Evolutionary conservation across 2,329 filamentous ascomycete species (phyloP).

Genomic region (Scytalidium lignicola): DNA sequence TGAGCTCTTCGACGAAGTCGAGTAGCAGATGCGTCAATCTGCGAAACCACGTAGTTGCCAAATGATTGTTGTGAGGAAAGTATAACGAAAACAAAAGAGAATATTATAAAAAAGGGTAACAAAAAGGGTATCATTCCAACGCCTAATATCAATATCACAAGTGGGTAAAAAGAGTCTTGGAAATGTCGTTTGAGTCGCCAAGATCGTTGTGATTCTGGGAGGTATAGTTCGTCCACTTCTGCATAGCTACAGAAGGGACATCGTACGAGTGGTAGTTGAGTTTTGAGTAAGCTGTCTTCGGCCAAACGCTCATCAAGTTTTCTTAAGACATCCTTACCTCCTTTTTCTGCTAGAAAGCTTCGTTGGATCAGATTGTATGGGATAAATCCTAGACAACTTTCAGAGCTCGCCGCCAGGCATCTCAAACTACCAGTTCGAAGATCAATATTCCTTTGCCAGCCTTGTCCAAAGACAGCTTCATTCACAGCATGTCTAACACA

Average conservation of each 20-base stretch:
- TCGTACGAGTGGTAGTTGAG: constrained; percentile 68
- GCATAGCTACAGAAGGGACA: constrained; percentile 93
- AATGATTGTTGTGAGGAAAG: constrained; percentile 39
- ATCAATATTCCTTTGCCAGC: constrained; percentile 79
- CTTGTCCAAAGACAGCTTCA: constrained; percentile 89
- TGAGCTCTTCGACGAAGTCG: constrained; percentile 66
- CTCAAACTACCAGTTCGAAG: constrained; percentile 66
- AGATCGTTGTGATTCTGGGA: constrained; percentile 47
- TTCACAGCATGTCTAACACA: constrained; percentile 79
- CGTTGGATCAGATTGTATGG: constrained; percentile 63
- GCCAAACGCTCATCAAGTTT: constrained; percentile 77
- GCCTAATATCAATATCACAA: constrained; percentile 43
- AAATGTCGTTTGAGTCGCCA: constrained; percentile 53
- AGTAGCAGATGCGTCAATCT: constrained; percentile 55
- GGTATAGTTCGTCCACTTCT: constrained; percentile 75
- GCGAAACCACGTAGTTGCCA: constrained; percentile 34
- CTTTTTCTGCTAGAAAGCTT: constrained; percentile 65
- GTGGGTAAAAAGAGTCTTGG: constrained; percentile 25
- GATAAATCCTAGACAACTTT: constrained; percentile 71
- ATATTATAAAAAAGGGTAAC: constrained; percentile 45
- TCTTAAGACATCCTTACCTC: constrained; percentile 64
- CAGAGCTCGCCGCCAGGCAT: constrained; percentile 71
- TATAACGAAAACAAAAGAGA: constrained; percentile 40
- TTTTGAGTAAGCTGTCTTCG: constrained; percentile 69
- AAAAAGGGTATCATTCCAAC: constrained; percentile 52